phyloP scores from a whole-genome alignment of 345 rosid species.

The Dipteronia sinensis region DNA sequence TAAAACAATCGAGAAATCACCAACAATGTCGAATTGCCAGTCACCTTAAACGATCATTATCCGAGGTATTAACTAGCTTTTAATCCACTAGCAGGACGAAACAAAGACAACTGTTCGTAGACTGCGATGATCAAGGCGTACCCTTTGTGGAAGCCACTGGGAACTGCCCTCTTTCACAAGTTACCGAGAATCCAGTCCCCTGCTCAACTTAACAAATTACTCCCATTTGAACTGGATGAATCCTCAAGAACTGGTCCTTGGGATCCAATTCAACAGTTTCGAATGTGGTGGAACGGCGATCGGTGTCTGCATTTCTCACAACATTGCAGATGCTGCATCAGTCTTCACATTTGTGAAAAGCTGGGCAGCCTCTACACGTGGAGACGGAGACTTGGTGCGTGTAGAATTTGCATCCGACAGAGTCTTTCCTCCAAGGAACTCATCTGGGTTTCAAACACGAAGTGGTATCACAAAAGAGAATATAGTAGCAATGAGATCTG shows the following conservation, averaged over 20 bases:
- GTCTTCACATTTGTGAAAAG: conserved; percentile 22
- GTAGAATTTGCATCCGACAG: conserved; percentile 29
- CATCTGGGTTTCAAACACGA: conserved; percentile 17
- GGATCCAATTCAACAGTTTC: conserved; percentile 41
- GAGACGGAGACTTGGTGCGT: conserved; percentile 8
- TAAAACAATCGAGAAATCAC: too few relatives aligned
- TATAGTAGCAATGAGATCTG: conserved; percentile 29
- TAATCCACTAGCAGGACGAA: too few relatives aligned
- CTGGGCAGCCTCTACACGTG: conserved; percentile 34
- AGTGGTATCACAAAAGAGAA: conserved; percentile 11
- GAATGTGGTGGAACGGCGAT: conserved; percentile 36
- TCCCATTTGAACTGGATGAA: conserved; percentile 26
- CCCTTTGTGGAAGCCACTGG: conserved; percentile 20
- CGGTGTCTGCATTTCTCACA: conserved; percentile 37
- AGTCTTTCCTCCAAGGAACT: conserved; percentile 35
- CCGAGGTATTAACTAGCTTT: too few relatives aligned
- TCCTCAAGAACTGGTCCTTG: conserved; percentile 12
- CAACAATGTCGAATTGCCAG: too few relatives aligned
- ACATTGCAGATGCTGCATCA: conserved; percentile 31
- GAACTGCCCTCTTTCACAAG: conserved; percentile 24
- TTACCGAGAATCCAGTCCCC: conserved; percentile 19
- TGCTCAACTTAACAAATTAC: conserved; percentile 20
- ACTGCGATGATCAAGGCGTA: conserved; percentile 35
- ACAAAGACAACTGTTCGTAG: conserved; percentile 1
- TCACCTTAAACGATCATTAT: too few relatives aligned